Base-by-base conservation (phyloP, 192 early-diverging fungal genomes). In the Lunasporangiospora selenospora region DNA sequence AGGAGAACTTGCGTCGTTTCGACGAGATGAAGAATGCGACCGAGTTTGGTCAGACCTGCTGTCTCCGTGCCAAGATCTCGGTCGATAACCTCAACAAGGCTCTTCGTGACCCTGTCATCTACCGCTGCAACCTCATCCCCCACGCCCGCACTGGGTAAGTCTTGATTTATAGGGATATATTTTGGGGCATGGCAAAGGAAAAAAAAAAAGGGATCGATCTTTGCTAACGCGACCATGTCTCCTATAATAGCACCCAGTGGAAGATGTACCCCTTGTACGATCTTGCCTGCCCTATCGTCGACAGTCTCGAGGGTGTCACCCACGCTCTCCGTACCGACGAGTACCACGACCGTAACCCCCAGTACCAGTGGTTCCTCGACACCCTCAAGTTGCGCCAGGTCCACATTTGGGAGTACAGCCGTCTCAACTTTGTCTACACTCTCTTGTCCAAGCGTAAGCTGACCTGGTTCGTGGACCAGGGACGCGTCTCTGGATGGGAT, bases 211-310 rank as follows among this genome's bases (percentile, higher is more conserved):
- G n/a, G n/a, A n/a, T n/a, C n/a, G 26, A 29, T 26, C 13, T 13
- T 49, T 31, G 18, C n/a, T 23, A 27, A 46, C 12, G 19, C 10
- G 32, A 18, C 23, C 6, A 11, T 26, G 23, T n/a, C n/a, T n/a
- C n/a, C n/a, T n/a, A n/a, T n/a, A 19, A 18, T 37, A 73, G 76
- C 19, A 73, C 80, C 34, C 90, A 88, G 70, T 99, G 93, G 93
- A 99, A 97, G 83, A 81, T 98, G 42, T 99, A 99, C 79, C 98
- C 96, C 41, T 93, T 93, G 12, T 99, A 99, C 76, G 98, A 99
- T 80, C 98, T 98, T 83, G 93, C 92, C 39, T 98, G 96, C 80
- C 98, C 98, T 2, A 83, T 98, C 47, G 95, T 99, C 34, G 98
- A 99, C 75, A 88, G 89, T 32, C 47, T 95, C 38, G 98, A 99